phyloP scores from a whole-genome alignment of 305 asterid genomes.

The Rubia tinctorum region DNA sequence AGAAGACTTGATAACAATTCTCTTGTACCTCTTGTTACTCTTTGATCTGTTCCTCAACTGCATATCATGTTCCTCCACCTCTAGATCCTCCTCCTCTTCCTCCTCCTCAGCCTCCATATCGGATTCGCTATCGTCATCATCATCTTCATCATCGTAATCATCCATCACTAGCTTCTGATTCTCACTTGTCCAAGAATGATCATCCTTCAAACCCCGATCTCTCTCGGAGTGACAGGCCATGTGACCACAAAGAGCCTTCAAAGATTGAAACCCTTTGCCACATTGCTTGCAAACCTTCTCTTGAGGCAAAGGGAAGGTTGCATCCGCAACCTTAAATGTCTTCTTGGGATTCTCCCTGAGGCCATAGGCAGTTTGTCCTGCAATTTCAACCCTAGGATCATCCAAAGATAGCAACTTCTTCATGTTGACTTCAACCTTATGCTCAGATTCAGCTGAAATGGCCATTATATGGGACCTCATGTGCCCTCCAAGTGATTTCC shows the following conservation, averaged over 20 bases:
- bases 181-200: conserved; percentile 70
- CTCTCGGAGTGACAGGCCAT: conserved; percentile 93
- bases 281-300: conserved; percentile 82
- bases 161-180: conserved; percentile 48
- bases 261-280: conserved; percentile 88
- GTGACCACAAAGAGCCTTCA: conserved; percentile 93
- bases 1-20: conserved; percentile 37
- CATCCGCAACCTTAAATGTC: conserved; percentile 70
- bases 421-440: conserved; percentile 32
- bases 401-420: conserved; percentile 31
- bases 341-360: conserved; percentile 91
- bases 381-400: conserved; percentile 13
- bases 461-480: conserved; percentile 71
- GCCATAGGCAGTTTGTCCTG: conserved; percentile 40
- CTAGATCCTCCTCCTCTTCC: neutral
- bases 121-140: conserved; percentile 28
- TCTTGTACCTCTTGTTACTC: conserved; percentile 50
- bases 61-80: neutral
- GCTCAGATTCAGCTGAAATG: conserved; percentile 51
- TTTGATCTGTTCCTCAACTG: conserved; percentile 25
- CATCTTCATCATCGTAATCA: conserved; percentile 43
- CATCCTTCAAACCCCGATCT: conserved; percentile 57
- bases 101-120: neutral
- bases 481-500: conserved; percentile 90
- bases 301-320: conserved; percentile 36